phyloP scores from a whole-genome alignment of 148 eudicot species.

The Rhododendron ferrugineum region DNA sequence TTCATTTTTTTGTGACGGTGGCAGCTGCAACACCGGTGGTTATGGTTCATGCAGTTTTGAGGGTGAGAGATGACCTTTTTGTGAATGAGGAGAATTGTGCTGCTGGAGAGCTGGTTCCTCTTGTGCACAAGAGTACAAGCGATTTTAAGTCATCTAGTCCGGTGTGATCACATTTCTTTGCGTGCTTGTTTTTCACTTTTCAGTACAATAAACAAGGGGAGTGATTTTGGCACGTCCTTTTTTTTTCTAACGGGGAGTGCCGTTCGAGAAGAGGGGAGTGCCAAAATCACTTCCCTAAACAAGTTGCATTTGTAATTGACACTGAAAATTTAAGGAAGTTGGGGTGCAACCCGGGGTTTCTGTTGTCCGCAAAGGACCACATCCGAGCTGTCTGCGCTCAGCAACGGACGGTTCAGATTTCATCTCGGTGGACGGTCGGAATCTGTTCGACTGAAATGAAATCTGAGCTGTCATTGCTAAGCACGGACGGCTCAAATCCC shows the following conservation, averaged over 20 bases:
- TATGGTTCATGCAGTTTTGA: conserved; percentile 28
- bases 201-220: neutral
- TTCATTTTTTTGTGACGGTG: conserved; percentile 32
- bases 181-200: neutral
- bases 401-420: no score
- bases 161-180: neutral
- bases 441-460: no score
- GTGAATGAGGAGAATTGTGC: conserved; percentile 7
- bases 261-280: no score
- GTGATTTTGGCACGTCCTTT: no score
- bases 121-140: neutral
- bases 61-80: conserved; percentile 11
- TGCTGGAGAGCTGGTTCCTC: conserved; percentile 3
- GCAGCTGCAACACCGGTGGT: conserved; percentile 27
- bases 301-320: neutral
- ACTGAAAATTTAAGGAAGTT: neutral
- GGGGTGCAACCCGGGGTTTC: neutral
- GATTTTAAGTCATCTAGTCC: neutral
- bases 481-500: no score
- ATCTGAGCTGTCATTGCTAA: no score
- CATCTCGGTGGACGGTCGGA: no score
- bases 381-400: no score
- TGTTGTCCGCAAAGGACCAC: no score
- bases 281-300: no score
- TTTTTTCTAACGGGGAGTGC: no score